Evolutionary conservation across 352 stramenopile species (phyloP).

Genomic region (Plasmopara muralis): DNA sequence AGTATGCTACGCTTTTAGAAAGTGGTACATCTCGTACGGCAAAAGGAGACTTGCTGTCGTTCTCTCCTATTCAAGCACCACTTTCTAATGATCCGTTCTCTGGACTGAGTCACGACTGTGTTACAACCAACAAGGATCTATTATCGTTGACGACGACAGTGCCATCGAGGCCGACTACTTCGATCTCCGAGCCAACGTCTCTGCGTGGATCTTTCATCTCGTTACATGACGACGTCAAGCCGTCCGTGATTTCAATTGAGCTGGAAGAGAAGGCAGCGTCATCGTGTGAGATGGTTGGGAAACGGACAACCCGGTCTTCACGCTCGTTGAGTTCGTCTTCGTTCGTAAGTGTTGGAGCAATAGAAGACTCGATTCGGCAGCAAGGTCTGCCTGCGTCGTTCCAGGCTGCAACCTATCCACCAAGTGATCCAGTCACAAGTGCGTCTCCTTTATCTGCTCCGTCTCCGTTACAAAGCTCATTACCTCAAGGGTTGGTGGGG

Average conservation of each 20-base stretch:
- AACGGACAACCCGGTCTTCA: constrained; percentile 22
- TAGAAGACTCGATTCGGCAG: constrained; percentile 7
- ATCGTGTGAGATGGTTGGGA: constrained; percentile 9
- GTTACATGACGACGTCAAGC: constrained; percentile 18
- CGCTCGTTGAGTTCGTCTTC: constrained; percentile 24
- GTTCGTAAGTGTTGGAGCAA: constrained; percentile 18
- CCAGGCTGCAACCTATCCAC: constrained; percentile 10
- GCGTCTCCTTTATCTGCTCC: constrained; percentile 22
- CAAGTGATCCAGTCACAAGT: background rate
- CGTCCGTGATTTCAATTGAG: constrained; percentile 3
- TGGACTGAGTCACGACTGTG: constrained; percentile 14
- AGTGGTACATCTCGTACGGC: constrained; percentile 9
- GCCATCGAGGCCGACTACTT: constrained; percentile 1
- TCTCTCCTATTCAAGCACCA: constrained; percentile 39
- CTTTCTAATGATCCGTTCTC: constrained; percentile 28
- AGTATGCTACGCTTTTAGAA: constrained; percentile 13
- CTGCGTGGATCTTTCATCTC: constrained; percentile 30
- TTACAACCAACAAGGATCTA: constrained; percentile 18
- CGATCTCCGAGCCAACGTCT: constrained; percentile 21
- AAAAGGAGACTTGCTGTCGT: constrained; percentile 48
- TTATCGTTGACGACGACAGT: constrained; percentile 19
- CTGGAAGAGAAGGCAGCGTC: constrained; percentile 3
- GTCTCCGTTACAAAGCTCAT: constrained; percentile 29
- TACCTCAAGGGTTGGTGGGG: constrained; percentile 14
- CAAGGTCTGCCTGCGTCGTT: constrained; percentile 9